Percentiles rank a stretch among this genome's conserved stretches.
phyloP scores from a whole-genome alignment of 208 protist genomes.

The Zelonia costaricensis region DNA sequence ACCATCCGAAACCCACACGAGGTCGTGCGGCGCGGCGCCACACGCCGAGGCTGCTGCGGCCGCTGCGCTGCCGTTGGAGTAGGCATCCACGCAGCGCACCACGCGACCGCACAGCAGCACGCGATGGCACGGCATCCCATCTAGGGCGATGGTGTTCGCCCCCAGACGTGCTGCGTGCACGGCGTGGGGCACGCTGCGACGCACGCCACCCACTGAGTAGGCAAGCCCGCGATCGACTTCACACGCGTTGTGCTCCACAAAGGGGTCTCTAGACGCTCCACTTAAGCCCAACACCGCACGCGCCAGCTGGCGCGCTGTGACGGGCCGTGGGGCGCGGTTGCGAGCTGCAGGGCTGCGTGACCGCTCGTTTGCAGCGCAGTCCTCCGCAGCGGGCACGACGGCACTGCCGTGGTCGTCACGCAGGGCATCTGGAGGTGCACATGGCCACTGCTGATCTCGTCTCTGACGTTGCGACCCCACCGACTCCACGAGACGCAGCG shows the following conservation, averaged over 20 bases:
- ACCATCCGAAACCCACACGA: constrained; percentile 21
- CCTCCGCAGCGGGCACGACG: background rate
- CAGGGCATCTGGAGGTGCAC: no score
- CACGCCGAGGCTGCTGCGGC: background rate
- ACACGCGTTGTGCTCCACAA: background rate
- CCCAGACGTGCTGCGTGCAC: constrained; percentile 27
- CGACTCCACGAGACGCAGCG: no score
- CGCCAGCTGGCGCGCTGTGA: constrained; percentile 30
- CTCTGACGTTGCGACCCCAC: no score
- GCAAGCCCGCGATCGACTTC: background rate
- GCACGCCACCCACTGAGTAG: background rate
- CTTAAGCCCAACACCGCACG: constrained; percentile 3
- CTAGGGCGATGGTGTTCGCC: constrained; percentile 41
- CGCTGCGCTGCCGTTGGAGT: constrained; percentile 16
- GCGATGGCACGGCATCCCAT: constrained; percentile 36
- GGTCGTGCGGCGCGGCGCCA: constrained; percentile 2
- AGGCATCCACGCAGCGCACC: constrained; percentile 28
- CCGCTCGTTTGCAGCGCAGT: background rate
- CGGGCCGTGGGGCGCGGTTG: constrained; percentile 21
- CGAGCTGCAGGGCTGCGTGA: constrained; percentile 1
- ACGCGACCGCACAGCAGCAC: constrained; percentile 55
- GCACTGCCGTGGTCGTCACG: no score
- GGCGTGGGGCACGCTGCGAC: background rate
- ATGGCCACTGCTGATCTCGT: no score
- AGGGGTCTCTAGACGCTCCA: background rate